These are phyloP conservation scores for Infundibulicybe gibba DNA, from an alignment of 768 basidiomycete genomes.

Conservation along the genomic window DNA sequence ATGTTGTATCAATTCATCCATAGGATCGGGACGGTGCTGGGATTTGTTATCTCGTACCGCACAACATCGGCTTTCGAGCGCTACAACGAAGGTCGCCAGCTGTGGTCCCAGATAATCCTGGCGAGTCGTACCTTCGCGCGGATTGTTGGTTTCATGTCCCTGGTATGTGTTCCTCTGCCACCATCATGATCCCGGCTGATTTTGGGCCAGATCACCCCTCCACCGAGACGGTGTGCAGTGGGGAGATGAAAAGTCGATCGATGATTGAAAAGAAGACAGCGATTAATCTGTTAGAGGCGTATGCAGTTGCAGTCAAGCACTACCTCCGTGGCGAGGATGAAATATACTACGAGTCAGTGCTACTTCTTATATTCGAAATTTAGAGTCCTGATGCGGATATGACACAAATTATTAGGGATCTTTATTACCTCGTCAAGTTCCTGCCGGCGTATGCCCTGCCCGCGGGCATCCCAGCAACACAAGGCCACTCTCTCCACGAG, in stretches of 20 bases:
- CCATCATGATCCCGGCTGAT: not conserved
- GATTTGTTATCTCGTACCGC: conserved; percentile 71
- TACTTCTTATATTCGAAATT: conserved; percentile 13
- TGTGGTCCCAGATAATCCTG: conserved; percentile 69
- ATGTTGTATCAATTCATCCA: conserved; percentile 20
- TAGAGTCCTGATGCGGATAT: conserved; percentile 10
- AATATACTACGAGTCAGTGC: conserved; percentile 36
- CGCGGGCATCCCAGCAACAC: conserved; percentile 37
- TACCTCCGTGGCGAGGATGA: conserved; percentile 59
- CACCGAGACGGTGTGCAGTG: conserved; percentile 12
- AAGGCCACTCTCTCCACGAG: conserved; percentile 17
- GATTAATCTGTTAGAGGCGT: conserved; percentile 66
- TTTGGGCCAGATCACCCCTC: conserved; percentile 17
- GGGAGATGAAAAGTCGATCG: conserved; percentile 37
- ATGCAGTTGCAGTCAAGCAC: conserved; percentile 63
- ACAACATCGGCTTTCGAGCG: conserved; percentile 72
- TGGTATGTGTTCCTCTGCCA: conserved; percentile 28
- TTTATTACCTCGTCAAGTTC: conserved; percentile 70
- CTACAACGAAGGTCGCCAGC: conserved; percentile 69
- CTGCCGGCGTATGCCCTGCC: conserved; percentile 64
- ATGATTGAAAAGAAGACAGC: conserved; percentile 68
- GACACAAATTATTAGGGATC: conserved; percentile 33
- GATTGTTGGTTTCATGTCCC: conserved; percentile 69
- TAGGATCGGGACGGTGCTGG: conserved; percentile 60
- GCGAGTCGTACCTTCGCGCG: conserved; percentile 55